Evolutionary conservation across 768 basidiomycete species (phyloP), one percentile per base, ranked within the genome.

Genomic region (Floccularia luteovirens): DNA sequence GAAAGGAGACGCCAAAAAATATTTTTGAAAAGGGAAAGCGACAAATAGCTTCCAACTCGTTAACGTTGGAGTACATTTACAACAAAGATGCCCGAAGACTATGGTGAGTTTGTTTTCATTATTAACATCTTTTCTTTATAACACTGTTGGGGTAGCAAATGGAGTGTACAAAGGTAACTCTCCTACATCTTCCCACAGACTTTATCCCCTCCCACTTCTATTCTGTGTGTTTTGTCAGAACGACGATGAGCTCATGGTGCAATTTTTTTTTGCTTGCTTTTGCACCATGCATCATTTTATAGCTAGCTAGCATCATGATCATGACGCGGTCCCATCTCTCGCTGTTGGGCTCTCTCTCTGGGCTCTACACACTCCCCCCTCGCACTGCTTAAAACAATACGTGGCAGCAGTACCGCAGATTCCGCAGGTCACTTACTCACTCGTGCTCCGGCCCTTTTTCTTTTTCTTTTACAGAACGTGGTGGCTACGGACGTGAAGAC

Each of bases 241-340:
- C 62, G 62, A 70, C 62, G 62, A 67, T 65, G 71, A 69, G 70
- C 74, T 78, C 75, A 78, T 77, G 76, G 74, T 77, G 77, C 75
- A 72, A 58, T 61, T 48, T 54, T 58, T 61, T 60, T 52, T 54
- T 50, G n/a, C 32, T 34, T 19, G 20, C 61, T 55, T 63, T 61
- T 68, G 72, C 74, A 72, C 76, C 70, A 63, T 77, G 67, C 59
- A 58, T 62, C 63, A 53, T 61, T n/a, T 70, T 65, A 62, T 73
- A 83, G 81, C 80, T 82, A 82, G 79, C 80, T 67, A 67, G 69
- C 72, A 56, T 58, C 53, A 44, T 14, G 24, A 34, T 19, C 32
- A 34, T 24, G 24, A 11, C 14, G 10, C 13, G 28, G 16, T 6
- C 28, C n/a, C n/a, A 17, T 14, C 17, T 33, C 31, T 11, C n/a